Percentiles rank a stretch among this genome's conserved stretches.
Conservation (phyloP, 495 filamentous ascomycete species). For the Trichoderma erinaceum region DNA sequence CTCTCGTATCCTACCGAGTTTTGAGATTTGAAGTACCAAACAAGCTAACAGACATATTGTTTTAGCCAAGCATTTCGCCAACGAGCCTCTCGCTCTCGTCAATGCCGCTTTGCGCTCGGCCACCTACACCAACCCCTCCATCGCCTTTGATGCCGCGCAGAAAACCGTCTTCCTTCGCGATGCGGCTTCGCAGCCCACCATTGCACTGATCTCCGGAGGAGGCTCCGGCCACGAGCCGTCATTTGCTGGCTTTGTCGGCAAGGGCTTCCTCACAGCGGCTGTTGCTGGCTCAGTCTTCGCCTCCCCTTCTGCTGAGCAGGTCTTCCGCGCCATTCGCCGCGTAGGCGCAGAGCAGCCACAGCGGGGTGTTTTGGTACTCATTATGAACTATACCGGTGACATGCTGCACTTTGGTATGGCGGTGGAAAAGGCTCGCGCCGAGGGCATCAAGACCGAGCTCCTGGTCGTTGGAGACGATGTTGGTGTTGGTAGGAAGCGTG, state of each 20-base stretch:
- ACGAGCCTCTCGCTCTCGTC: constrained; percentile 75
- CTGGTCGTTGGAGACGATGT: constrained; percentile 91
- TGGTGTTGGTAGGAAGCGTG: constrained; percentile 73
- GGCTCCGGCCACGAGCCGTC: constrained; percentile 91
- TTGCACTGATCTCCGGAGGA: constrained; percentile 82
- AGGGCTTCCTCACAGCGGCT: constrained; percentile 71
- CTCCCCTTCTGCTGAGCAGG: constrained; percentile 80
- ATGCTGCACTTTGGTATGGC: constrained; percentile 93
- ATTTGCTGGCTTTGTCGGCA: constrained; percentile 63
- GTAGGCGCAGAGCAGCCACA: constrained; percentile 51
- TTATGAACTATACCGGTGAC: constrained; percentile 72
- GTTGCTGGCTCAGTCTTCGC: constrained; percentile 94
- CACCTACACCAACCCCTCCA: constrained; percentile 76
- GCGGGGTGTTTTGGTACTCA: constrained; percentile 61
- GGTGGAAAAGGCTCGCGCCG: constrained; percentile 85
- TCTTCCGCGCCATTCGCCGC: constrained; percentile 65
- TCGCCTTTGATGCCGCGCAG: constrained; percentile 70
- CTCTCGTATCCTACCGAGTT: constrained; percentile 18
- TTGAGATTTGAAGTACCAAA: background rate
- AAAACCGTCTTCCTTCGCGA: constrained; percentile 76
- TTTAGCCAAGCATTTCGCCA: constrained; percentile 78
- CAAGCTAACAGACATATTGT: constrained; percentile 41
- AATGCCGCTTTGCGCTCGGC: constrained; percentile 69
- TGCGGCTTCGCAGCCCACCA: constrained; percentile 35
- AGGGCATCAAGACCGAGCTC: constrained; percentile 78